Percentiles rank a stretch among this genome's conserved stretches.
phyloP scores from a whole-genome alignment of 2,329 filamentous ascomycete species.

The Lojkania enalia region DNA sequence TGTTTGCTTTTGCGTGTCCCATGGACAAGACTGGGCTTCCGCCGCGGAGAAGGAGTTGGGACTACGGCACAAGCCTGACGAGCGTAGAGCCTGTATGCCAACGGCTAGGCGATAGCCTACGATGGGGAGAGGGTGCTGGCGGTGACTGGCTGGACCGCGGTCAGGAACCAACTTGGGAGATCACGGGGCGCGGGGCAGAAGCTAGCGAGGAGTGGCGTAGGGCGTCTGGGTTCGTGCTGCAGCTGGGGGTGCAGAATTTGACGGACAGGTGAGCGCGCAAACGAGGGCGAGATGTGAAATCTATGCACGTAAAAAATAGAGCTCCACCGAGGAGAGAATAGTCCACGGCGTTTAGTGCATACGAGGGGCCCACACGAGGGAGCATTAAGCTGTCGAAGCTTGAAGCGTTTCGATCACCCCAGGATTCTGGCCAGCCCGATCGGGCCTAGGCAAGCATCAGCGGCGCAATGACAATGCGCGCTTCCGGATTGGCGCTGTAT shows the following conservation, averaged over 20 bases:
- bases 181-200: conserved; percentile 8
- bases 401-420: background rate
- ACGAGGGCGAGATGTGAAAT: background rate
- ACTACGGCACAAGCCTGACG: too few species aligned
- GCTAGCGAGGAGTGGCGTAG: conserved; percentile 7
- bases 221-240: background rate
- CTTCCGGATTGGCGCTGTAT: conserved; percentile 19
- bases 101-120: too few species aligned
- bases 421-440: background rate
- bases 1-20: too few species aligned
- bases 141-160: conserved; percentile 22
- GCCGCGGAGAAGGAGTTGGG: too few species aligned
- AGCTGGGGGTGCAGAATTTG: conserved; percentile 10
- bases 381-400: too few species aligned
- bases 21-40: too few species aligned
- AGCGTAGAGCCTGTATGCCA: too few species aligned
- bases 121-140: background rate
- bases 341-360: background rate
- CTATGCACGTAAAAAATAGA: background rate
- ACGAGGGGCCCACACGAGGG: conserved; percentile 5
- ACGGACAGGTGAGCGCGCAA: background rate
- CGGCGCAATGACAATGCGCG: conserved; percentile 14
- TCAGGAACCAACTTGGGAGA: conserved; percentile 15
- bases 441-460: background rate
- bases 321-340: background rate